phyloP scores from a whole-genome alignment of 352 stramenopile species.

The Phytophthora palmivora region DNA sequence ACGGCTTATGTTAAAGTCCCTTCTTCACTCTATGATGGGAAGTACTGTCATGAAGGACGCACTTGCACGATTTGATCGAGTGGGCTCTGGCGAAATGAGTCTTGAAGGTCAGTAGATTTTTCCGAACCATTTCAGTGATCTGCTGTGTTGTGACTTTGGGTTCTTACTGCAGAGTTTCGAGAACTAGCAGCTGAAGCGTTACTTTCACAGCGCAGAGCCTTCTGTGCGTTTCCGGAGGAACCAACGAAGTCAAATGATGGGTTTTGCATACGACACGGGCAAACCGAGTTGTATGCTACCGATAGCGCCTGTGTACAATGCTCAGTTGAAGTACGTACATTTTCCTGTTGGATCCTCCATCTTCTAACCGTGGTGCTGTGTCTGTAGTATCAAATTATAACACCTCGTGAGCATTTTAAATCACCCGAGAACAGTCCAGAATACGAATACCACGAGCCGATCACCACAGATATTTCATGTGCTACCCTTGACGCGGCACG shows the following conservation, averaged over 20 bases:
- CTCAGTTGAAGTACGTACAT: slow-evolving; percentile 45
- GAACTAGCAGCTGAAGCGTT: slow-evolving; percentile 49
- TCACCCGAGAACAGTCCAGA: neutral
- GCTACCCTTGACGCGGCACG: neutral
- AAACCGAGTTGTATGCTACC: slow-evolving; percentile 41
- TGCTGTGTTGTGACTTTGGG: neutral
- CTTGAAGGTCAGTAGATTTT: slow-evolving; percentile 48
- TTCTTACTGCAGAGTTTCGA: slow-evolving; percentile 50
- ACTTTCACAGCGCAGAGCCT: slow-evolving; percentile 32
- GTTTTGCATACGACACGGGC: slow-evolving; percentile 72
- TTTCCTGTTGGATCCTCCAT: neutral
- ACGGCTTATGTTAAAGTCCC: slow-evolving; percentile 23
- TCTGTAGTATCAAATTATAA: slow-evolving; percentile 27
- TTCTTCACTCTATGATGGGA: slow-evolving; percentile 54
- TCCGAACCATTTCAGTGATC: neutral
- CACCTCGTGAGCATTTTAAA: slow-evolving; percentile 4
- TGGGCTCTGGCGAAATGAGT: slow-evolving; percentile 62
- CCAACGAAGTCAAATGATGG: slow-evolving; percentile 32
- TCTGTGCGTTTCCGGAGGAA: slow-evolving; percentile 45
- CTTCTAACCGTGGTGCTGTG: neutral
- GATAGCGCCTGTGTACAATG: slow-evolving; percentile 64
- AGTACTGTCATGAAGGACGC: slow-evolving; percentile 47
- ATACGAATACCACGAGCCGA: neutral
- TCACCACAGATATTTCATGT: neutral
- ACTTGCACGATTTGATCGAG: slow-evolving; percentile 57